These are phyloP conservation scores for Torulaspora indica DNA, from an alignment of 805 yeast species.

Conservation along the genomic window DNA sequence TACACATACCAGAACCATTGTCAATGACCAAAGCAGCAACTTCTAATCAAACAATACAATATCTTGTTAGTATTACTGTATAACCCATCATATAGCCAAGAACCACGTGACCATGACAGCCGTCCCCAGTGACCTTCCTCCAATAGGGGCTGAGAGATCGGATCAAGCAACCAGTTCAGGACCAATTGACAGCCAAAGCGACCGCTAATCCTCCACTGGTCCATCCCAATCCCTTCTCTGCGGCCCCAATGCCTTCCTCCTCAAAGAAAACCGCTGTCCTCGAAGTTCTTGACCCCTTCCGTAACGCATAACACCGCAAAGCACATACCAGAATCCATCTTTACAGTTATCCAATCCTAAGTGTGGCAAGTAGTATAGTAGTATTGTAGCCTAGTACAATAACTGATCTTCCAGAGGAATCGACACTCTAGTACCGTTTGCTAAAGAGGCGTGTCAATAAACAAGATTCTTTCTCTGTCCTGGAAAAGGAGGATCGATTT, in stretches of 20 bases:
- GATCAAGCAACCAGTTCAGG: neutral
- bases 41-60: constrained; percentile 22
- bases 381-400: constrained; percentile 12
- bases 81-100: neutral
- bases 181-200: neutral
- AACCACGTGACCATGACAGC: constrained; percentile 3
- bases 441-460: constrained; percentile 7
- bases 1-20: constrained; percentile 99
- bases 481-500: constrained; percentile 9
- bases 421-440: neutral
- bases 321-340: constrained; percentile 39
- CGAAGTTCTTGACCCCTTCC: neutral
- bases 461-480: constrained; percentile 5
- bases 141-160: neutral
- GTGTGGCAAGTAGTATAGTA: constrained; percentile 9
- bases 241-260: no score
- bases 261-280: neutral
- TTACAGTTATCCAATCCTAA: constrained; percentile 12
- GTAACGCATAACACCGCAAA: neutral
- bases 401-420: constrained; percentile 4
- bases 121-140: neutral
- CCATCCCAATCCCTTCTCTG: neutral
- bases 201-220: neutral
- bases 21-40: constrained; percentile 72
- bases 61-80: constrained; percentile 9